Evolutionary conservation across 2,329 filamentous ascomycete species (phyloP).

Genomic region (Graphilbum sp.): DNA sequence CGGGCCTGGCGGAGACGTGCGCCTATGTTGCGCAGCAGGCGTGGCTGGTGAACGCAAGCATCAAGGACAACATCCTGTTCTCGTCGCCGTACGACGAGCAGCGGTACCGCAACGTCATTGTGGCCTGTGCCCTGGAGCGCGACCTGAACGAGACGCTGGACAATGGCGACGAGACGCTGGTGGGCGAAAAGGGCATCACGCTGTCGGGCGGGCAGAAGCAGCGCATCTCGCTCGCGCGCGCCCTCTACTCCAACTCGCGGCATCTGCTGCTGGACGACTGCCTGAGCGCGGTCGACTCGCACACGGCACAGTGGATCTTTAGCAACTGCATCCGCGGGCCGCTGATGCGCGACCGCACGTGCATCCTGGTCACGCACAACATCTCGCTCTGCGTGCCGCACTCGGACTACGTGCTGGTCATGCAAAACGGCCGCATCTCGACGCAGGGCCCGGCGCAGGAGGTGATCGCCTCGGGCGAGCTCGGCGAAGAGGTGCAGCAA

Average conservation of each 20-base stretch:
- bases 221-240: slow-evolving; percentile 87
- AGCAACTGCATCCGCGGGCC: slow-evolving; percentile 80
- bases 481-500: slow-evolving; percentile 68
- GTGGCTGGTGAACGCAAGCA: slow-evolving; percentile 91
- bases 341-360: slow-evolving; percentile 77
- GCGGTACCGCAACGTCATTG: slow-evolving; percentile 74
- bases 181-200: slow-evolving; percentile 94
- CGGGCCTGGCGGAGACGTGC: slow-evolving; percentile 75
- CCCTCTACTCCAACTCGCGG: slow-evolving; percentile 86
- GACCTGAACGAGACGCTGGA: slow-evolving; percentile 78
- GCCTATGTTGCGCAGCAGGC: slow-evolving; percentile 95
- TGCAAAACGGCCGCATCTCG: slow-evolving; percentile 72
- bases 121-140: slow-evolving; percentile 78
- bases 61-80: slow-evolving; percentile 93
- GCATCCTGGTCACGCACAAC: slow-evolving; percentile 92
- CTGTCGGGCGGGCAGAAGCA: slow-evolving; percentile 96
- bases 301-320: slow-evolving; percentile 97
- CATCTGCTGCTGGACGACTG: slow-evolving; percentile 91
- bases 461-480: slow-evolving; percentile 70
- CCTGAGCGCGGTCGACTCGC: slow-evolving; percentile 88
- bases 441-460: slow-evolving; percentile 63
- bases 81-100: slow-evolving; percentile 63
- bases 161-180: slow-evolving; percentile 78
- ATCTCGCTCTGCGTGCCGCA: slow-evolving; percentile 71
- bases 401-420: slow-evolving; percentile 63